These are phyloP conservation scores for Fraxinus sp. DNA, from an alignment of 305 asterid species.

Conservation along the genomic window DNA sequence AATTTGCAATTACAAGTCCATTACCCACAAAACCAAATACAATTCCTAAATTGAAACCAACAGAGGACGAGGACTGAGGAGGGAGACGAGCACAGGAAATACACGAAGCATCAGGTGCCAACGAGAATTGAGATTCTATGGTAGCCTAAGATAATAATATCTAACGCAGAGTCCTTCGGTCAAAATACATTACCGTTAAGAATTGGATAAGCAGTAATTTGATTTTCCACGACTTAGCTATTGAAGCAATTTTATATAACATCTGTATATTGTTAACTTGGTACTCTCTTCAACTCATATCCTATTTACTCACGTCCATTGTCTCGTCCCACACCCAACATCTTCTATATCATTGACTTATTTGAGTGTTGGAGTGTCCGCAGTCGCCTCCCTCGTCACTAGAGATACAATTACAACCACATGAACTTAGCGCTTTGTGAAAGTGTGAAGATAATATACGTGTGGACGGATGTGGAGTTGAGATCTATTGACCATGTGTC, in stretches of 20 bases:
- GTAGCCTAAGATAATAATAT: conserved; percentile 23
- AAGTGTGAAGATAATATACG: background rate
- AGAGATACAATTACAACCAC: background rate
- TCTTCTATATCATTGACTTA: background rate
- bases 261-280: no score
- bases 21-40: no score
- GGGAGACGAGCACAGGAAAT: conserved; percentile 11
- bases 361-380: background rate
- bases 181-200: conserved; percentile 48
- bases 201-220: conserved; percentile 43
- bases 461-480: background rate
- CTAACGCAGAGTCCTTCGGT: conserved; percentile 47
- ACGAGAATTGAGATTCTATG: background rate
- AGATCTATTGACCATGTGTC: background rate
- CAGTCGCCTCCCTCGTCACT: background rate
- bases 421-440: background rate
- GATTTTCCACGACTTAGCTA: background rate
- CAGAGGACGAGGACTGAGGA: no score
- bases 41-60: no score
- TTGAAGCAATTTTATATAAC: background rate
- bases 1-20: no score
- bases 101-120: conserved; percentile 20
- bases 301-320: background rate
- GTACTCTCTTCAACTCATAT: background rate
- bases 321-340: background rate